Conservation (phyloP, 2,329 filamentous ascomycete species). For the Fusarium coffeatum region DNA sequence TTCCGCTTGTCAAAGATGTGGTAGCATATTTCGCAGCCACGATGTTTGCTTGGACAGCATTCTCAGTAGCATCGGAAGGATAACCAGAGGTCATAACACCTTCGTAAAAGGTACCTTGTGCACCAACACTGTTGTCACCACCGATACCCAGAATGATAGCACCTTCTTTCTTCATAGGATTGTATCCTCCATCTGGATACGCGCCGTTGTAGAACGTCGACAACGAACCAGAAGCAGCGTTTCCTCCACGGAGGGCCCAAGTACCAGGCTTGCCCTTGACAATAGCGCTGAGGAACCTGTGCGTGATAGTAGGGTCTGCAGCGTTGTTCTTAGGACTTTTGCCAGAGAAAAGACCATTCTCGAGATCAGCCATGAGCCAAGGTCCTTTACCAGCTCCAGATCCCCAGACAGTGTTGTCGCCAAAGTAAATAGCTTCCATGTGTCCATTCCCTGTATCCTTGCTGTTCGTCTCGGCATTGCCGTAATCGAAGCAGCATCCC, state of each 20-base stretch:
- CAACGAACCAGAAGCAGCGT: conserved; percentile 12
- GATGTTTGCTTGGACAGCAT: conserved; percentile 23
- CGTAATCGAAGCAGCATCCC: conserved; percentile 28
- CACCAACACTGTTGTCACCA: conserved; percentile 24
- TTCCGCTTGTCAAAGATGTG: conserved; percentile 2
- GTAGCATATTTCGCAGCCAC: conserved; percentile 28
- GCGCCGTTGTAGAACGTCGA: conserved; percentile 26
- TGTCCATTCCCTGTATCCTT: conserved; percentile 69
- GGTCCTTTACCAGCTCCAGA: conserved; percentile 68
- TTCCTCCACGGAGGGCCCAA: conserved; percentile 22
- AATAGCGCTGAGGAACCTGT: conserved; percentile 14
- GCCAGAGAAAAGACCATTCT: conserved; percentile 74
- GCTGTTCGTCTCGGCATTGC: conserved; percentile 57
- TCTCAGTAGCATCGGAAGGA: conserved; percentile 26
- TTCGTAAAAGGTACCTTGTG: conserved; percentile 23
- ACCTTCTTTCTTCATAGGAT: conserved; percentile 24
- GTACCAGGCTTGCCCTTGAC: conserved; percentile 17
- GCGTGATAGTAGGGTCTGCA: conserved; percentile 4
- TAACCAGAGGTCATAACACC: conserved; percentile 15
- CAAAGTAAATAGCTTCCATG: conserved; percentile 77
- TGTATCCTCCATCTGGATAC: conserved; percentile 19
- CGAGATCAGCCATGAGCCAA: conserved; percentile 77
- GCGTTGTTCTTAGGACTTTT: conserved; percentile 19
- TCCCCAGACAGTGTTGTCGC: conserved; percentile 66
- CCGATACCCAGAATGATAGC: conserved; percentile 20